Evolutionary conservation across 1,284 basidiomycete genomes (phyloP), one percentile per base, ranked within the genome.

Genomic region (Moniliophthora roreri): DNA sequence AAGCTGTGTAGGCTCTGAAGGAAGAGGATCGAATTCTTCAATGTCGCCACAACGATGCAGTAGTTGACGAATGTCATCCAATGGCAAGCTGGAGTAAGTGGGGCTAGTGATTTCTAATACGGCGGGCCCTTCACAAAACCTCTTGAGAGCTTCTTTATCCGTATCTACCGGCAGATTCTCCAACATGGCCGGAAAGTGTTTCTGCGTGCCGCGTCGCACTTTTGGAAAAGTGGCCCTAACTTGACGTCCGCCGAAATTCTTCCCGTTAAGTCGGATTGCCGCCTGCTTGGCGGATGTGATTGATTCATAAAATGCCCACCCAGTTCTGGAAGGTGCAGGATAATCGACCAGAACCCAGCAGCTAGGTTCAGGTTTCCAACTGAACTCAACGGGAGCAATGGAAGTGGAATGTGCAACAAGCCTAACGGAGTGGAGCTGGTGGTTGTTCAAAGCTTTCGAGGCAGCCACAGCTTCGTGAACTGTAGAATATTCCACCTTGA

Each of bases 251-350:
- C 66, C 61, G 49, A 76, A 63, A 8, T 61, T 58, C 26, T 60
- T 60, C 1, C 69, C 72, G 50, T 76, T 57, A 10, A 80, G 61
- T 38, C 66, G 64, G n/a, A 54, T 59, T 13, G 64, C 71, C 50
- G 71, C 70, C 8, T 59, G 50, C 56, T 77, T 79, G 9, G 76
- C 77, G 10, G 53, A 49, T 2, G 67, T 63, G 10, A 79, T 66
- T 2, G 63, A 70, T 1, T 64, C 32, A 56, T 76, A 81, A 55
- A 70, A 70, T 15, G 64, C 67, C 76, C 76, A 80, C 2, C 69
- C 77, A 9, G 60, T 62, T 35, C 62, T 57, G 46, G 61, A 67
- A 0, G 77, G 71, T 20, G 71, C 65, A 24, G 69, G 68, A 77
- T 78, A 81, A 32, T 60, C 62, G 8, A 74, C 41, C 52, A 63